phyloP scores from a whole-genome alignment of 2,329 filamentous ascomycete species.

The Sclerotinia nivalis region DNA sequence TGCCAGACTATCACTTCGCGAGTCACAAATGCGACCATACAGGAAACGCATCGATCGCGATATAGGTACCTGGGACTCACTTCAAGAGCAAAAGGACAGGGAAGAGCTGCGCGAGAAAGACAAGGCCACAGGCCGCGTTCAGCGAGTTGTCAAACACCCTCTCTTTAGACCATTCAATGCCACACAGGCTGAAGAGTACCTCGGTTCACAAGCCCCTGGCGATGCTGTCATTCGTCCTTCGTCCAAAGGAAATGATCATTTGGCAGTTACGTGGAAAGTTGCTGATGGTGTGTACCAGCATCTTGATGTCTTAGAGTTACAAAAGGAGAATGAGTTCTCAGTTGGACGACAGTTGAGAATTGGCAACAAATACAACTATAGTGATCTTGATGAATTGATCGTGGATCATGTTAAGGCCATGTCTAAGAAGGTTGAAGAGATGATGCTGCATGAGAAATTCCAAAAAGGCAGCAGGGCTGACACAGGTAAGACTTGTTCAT shows the following conservation, averaged over 20 bases:
- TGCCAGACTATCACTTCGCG: slow-evolving; percentile 80
- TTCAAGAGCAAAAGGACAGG: slow-evolving; percentile 76
- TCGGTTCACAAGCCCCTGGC: slow-evolving; percentile 80
- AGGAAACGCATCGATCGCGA: slow-evolving; percentile 69
- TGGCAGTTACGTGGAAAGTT: slow-evolving; percentile 98
- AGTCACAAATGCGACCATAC: slow-evolving; percentile 76
- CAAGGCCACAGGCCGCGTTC: slow-evolving; percentile 78
- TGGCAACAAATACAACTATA: slow-evolving; percentile 86
- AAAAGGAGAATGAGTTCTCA: slow-evolving; percentile 96
- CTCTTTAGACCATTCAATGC: slow-evolving; percentile 93
- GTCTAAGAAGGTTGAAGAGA: slow-evolving; percentile 95
- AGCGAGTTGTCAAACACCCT: slow-evolving; percentile 96
- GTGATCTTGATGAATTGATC: slow-evolving; percentile 94
- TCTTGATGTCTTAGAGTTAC: slow-evolving; percentile 92
- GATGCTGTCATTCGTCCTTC: slow-evolving; percentile 95
- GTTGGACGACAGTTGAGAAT: slow-evolving; percentile 85
- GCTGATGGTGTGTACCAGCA: slow-evolving; percentile 96
- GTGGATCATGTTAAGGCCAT: slow-evolving; percentile 97
- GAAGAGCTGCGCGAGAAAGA: slow-evolving; percentile 86
- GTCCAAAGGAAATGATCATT: slow-evolving; percentile 91
- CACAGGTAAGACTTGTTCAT: slow-evolving; percentile 67
- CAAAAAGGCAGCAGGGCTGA: slow-evolving; percentile 77
- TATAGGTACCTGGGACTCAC: slow-evolving; percentile 83
- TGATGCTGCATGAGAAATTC: slow-evolving; percentile 93
- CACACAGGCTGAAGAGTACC: slow-evolving; percentile 87